Evolutionary conservation across 805 yeast species (phyloP).

Genomic region (Saccharomycopsis microspora): DNA sequence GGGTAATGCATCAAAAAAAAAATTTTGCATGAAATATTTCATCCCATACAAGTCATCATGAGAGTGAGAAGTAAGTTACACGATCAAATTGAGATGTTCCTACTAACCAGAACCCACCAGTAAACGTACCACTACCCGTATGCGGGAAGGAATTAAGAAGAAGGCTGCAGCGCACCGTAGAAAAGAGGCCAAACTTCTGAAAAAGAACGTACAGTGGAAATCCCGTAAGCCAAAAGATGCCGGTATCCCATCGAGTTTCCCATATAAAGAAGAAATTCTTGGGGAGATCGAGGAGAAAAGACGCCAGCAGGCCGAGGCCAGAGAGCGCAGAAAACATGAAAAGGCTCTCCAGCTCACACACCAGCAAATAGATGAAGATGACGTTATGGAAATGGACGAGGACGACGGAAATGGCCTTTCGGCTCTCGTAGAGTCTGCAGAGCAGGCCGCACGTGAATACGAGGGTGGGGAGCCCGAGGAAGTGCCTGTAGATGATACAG

Average conservation of each 20-base stretch:
- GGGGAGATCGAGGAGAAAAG: conserved; percentile 57
- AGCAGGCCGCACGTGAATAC: conserved; percentile 69
- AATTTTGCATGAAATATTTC: too few species aligned
- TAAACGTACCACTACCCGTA: conserved; percentile 82
- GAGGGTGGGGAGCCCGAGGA: conserved; percentile 37
- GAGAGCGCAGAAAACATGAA: conserved; percentile 38
- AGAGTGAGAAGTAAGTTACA: conserved; percentile 1
- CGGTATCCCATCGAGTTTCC: conserved; percentile 91
- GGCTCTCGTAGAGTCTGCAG: conserved; percentile 85
- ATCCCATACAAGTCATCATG: neutral
- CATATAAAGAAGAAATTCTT: conserved; percentile 79
- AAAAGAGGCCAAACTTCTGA: conserved; percentile 70
- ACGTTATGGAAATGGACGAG: conserved; percentile 28
- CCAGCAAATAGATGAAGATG: conserved; percentile 26
- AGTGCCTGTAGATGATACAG: conserved; percentile 33
- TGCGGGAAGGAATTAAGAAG: conserved; percentile 94
- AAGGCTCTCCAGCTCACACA: conserved; percentile 29
- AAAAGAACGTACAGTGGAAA: conserved; percentile 91
- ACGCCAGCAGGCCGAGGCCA: conserved; percentile 43
- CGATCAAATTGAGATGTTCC: too few species aligned
- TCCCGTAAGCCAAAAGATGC: conserved; percentile 77
- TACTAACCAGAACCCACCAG: conserved; percentile 33
- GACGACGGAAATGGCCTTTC: conserved; percentile 49
- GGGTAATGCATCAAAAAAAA: too few species aligned
- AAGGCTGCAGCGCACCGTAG: conserved; percentile 87